These are phyloP conservation scores for Babesia sp. DNA, from an alignment of 169 alveolate species.

Conservation along the genomic window DNA sequence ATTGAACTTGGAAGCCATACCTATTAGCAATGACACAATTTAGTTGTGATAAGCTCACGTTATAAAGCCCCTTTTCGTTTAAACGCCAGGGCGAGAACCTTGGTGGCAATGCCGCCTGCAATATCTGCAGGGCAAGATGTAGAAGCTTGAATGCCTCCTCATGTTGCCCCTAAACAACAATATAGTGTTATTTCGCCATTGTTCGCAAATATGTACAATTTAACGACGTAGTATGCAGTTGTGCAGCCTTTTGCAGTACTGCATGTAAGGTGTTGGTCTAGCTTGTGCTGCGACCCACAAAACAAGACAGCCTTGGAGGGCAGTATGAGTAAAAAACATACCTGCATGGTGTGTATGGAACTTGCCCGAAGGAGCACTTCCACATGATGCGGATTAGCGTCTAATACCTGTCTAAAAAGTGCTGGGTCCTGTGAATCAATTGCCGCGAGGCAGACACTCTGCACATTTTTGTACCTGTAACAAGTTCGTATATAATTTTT, in stretches of 20 bases:
- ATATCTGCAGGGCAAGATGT: conserved; percentile 5
- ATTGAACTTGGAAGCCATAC: conserved; percentile 41
- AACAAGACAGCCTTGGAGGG: too few relatives aligned
- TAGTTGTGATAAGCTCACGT: conserved; percentile 15
- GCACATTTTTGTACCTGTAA: conserved; percentile 38
- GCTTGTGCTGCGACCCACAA: too few relatives aligned
- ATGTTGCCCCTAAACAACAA: conserved; percentile 27
- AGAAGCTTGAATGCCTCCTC: conserved; percentile 53
- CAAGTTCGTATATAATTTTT: not conserved
- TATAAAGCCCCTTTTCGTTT: conserved; percentile 18
- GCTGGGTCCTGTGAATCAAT: conserved; percentile 41
- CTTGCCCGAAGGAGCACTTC: conserved; percentile 47
- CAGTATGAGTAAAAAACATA: too few relatives aligned
- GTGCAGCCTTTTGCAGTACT: too few relatives aligned
- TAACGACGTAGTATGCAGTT: too few relatives aligned
- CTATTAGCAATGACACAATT: conserved; percentile 1
- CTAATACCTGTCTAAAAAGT: conserved; percentile 17
- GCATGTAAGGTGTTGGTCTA: too few relatives aligned
- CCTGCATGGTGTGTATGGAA: conserved; percentile 45
- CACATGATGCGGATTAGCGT: conserved; percentile 38
- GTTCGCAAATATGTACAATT: too few relatives aligned
- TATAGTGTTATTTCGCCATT: too few relatives aligned
- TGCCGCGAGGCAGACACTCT: conserved; percentile 34
- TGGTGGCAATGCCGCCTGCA: conserved; percentile 51
- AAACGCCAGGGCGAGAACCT: conserved; percentile 35